phyloP scores from a whole-genome alignment of 345 rosid species.

The Angophora floribunda region DNA sequence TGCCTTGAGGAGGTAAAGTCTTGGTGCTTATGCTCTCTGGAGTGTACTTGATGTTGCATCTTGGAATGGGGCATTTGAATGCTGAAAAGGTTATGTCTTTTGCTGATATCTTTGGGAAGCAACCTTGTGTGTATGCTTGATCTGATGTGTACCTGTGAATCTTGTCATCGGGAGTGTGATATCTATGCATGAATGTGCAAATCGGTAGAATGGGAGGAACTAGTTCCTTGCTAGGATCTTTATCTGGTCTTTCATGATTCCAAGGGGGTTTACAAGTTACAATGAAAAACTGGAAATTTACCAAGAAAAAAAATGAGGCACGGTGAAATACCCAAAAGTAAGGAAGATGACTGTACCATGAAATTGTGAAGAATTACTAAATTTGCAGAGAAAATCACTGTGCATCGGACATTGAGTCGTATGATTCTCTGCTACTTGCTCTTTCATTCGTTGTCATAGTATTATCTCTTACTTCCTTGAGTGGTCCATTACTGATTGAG shows the following conservation, averaged over 20 bases:
- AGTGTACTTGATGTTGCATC: background rate
- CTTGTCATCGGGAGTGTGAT: background rate
- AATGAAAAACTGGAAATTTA: background rate
- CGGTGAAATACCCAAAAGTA: background rate
- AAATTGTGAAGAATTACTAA: background rate
- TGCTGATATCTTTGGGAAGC: background rate
- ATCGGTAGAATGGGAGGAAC: background rate
- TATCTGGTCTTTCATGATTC: background rate
- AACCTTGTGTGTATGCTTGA: background rate
- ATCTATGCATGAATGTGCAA: no score
- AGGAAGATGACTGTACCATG: background rate
- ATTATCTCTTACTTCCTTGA: background rate
- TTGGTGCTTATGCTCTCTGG: background rate
- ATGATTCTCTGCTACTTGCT: background rate
- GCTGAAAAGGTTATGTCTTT: background rate
- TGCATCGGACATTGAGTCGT: background rate
- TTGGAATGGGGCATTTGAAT: background rate
- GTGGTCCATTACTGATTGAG: background rate
- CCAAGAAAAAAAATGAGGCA: background rate
- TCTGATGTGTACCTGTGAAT: background rate
- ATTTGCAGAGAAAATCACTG: background rate
- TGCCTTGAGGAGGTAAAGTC: conserved; percentile 49
- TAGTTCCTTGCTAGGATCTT: background rate
- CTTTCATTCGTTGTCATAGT: background rate
- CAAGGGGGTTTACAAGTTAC: background rate